Evolutionary conservation across 2,329 filamentous ascomycete species (phyloP), one percentile per base, ranked within the genome.

Genomic region (Acarospora socialis): DNA sequence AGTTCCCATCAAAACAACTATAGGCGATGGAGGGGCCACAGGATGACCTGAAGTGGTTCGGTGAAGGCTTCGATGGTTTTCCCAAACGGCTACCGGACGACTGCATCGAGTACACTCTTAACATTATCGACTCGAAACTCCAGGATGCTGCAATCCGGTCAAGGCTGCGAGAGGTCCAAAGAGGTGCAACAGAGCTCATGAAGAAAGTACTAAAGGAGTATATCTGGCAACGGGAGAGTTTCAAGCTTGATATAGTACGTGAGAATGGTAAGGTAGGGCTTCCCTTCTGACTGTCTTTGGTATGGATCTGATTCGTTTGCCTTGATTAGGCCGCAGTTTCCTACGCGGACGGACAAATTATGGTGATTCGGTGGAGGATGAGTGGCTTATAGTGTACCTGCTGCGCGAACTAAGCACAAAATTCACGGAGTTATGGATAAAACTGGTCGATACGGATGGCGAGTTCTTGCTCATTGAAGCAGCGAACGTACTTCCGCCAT

Each of bases 401-500:
- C 63, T 98, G 18, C 73, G 81, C 26, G 78, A 92, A 55, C 59
- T 95, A 44, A 86, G 77, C 44, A 79, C 67, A 44, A 65, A 68
- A 21, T 81, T 81, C 46, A 62, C 72, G 4, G 66, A 78, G 37
- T 63, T 84, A 5, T 98, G 87, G 86, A 70, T 84, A 28, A 75
- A 81, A 29, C 68, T 92, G 3, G 75, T 71, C 37, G 90, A 98
- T 52, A 78, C 75, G 29, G 90, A 95, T 56, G 92, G 92, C 45
- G 86, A 98, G 51, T 98, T 98, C 46, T 67, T 98, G 30, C 72
- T 98, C 12, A 78, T 94, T 34, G 90, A 98, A 60, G 90, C 87
- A 18, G 87, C 92, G 17, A 84, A 81, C 43, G 75, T 77, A 9
- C 61, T 94, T 2, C 90, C 90, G 2, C 73, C 70, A 39, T 98